Percentiles rank a stretch among this genome's conserved stretches.
Conservation (phyloP, 345 rosid genomes). For the Gossypium arboreum region DNA sequence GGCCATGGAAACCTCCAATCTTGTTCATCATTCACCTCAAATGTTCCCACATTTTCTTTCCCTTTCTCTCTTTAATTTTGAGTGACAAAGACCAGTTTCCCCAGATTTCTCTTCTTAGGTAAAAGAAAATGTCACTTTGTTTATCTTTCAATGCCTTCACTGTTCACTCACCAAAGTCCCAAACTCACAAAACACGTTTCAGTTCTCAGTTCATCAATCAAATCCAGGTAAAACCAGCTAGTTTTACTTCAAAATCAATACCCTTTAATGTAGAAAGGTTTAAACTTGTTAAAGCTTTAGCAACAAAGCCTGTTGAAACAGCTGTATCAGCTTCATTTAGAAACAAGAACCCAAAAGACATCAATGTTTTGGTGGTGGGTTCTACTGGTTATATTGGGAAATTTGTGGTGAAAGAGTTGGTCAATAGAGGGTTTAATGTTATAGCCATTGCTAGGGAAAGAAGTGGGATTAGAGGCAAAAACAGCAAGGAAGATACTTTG, state of each 20-base stretch:
- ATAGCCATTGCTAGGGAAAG: conserved; percentile 76
- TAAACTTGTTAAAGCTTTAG: conserved; percentile 39
- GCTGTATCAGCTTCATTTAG: conserved; percentile 45
- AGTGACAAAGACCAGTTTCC: neutral
- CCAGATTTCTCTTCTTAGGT: neutral
- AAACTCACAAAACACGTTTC: conserved; percentile 29
- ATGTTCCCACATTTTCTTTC: neutral
- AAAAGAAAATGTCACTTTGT: conserved; percentile 39
- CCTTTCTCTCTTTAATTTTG: neutral
- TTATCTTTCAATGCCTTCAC: conserved; percentile 41
- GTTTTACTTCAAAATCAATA: conserved; percentile 20
- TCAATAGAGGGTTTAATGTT: conserved; percentile 78
- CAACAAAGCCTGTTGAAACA: conserved; percentile 28
- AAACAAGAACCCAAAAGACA: conserved; percentile 50
- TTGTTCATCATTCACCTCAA: conserved; percentile 13
- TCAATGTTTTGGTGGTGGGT: conserved; percentile 76
- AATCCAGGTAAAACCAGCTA: conserved; percentile 49
- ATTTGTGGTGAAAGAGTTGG: conserved; percentile 74
- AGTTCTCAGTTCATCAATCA: conserved; percentile 42
- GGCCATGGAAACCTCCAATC: neutral
- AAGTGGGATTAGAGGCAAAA: conserved; percentile 71
- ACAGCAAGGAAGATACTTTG: conserved; percentile 59
- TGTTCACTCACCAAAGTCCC: conserved; percentile 29
- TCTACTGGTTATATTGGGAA: conserved; percentile 94
- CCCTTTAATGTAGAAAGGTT: conserved; percentile 31